Evolutionary conservation across 176 grass and related monocot species (phyloP).

Genomic region (Cymbopogon citratus): DNA sequence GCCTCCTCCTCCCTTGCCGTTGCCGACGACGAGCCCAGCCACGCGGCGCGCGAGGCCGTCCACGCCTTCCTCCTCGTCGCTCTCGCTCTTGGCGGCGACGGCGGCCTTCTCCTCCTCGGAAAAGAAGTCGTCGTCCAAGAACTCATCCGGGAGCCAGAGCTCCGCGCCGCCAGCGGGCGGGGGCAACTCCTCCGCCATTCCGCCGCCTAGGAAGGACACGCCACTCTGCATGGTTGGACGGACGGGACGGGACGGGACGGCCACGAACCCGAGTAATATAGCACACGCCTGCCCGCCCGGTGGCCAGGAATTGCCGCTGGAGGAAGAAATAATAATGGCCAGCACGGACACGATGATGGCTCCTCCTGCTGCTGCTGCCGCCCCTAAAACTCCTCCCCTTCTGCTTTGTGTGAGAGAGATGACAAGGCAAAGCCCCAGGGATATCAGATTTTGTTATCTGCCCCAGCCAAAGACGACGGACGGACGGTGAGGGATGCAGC

Average conservation of each 20-base stretch:
- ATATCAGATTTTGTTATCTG: not conserved
- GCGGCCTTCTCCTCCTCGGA: slow-evolving; percentile 46
- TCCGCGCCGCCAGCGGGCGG: not conserved
- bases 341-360: slow-evolving; percentile 30
- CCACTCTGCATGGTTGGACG: not conserved
- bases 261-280: slow-evolving; percentile 33
- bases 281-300: slow-evolving; percentile 12
- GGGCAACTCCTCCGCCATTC: slow-evolving; percentile 47
- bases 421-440: not conserved
- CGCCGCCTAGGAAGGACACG: not conserved
- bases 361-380: not conserved
- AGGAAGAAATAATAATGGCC: slow-evolving; percentile 60
- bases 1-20: not conserved
- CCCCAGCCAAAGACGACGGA: not conserved
- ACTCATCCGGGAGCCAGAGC: slow-evolving; percentile 68
- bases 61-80: slow-evolving; percentile 52
- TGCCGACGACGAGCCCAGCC: slow-evolving; percentile 17
- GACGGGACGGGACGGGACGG: not conserved
- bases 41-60: slow-evolving; percentile 4
- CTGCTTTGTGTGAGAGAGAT: not conserved
- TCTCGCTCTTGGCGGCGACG: slow-evolving; percentile 27
- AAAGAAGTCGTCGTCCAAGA: slow-evolving; percentile 70
- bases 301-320: slow-evolving; percentile 42
- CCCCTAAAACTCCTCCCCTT: not conserved
- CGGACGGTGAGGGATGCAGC: not conserved